Percentiles rank a stretch among this genome's conserved stretches.
These are phyloP conservation scores for Alternaria alternata DNA, from an alignment of 2,329 filamentous ascomycete species.

Conservation along the genomic window DNA sequence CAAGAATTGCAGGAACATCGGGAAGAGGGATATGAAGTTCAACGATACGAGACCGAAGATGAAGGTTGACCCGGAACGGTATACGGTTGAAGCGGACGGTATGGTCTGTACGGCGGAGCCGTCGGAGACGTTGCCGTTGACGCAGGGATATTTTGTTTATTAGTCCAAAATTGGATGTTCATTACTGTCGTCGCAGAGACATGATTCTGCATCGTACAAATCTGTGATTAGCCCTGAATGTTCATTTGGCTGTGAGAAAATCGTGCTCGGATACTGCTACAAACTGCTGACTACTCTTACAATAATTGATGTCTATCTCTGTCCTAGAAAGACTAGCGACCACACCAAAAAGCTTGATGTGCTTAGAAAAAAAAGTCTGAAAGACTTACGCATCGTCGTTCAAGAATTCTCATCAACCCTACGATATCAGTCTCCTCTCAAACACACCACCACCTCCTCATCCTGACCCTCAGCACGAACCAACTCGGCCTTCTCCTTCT, in stretches of 20 bases:
- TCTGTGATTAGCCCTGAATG: background rate
- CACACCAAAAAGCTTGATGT: background rate
- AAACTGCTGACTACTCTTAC: background rate
- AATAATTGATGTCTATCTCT: background rate
- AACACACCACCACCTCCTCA: background rate
- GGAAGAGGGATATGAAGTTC: constrained; percentile 89
- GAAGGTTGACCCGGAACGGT: constrained; percentile 90
- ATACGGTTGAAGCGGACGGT: constrained; percentile 86
- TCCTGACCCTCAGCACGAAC: background rate
- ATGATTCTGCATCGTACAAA: background rate
- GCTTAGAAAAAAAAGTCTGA: background rate
- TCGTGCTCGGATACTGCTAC: background rate
- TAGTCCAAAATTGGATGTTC: constrained; percentile 46
- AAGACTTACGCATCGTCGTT: background rate
- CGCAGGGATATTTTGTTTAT: constrained; percentile 80
- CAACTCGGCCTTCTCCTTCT: constrained; percentile 33
- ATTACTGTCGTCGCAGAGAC: background rate
- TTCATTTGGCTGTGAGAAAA: background rate
- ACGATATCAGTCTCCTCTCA: constrained; percentile 6
- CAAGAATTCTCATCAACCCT: background rate
- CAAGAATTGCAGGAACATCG: constrained; percentile 74
- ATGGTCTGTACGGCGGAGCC: constrained; percentile 77
- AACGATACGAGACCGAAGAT: constrained; percentile 86
- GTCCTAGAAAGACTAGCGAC: background rate
- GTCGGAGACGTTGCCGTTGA: constrained; percentile 73